phyloP scores from a whole-genome alignment of 2,329 filamentous ascomycete species.

The Penicillium sp. region DNA sequence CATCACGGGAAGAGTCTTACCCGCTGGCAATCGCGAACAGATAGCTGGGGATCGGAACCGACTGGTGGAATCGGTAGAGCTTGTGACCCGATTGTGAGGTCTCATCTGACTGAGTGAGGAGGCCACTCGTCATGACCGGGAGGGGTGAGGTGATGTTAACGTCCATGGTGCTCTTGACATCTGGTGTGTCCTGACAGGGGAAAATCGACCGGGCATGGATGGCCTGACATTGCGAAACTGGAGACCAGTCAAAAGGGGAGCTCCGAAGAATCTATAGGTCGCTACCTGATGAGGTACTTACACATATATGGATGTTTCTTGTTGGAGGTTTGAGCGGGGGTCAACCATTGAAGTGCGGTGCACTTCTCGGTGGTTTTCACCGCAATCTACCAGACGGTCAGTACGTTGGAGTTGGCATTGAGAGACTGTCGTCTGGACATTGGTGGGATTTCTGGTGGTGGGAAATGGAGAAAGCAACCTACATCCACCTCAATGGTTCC shows the following conservation, averaged over 20 bases:
- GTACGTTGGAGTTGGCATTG: neutral
- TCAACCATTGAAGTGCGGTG: constrained; percentile 93
- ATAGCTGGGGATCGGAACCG: constrained; percentile 90
- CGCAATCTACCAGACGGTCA: constrained; percentile 52
- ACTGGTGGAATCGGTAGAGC: constrained; percentile 83
- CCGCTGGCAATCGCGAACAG: constrained; percentile 83
- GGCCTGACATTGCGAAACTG: constrained; percentile 89
- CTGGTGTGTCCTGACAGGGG: constrained; percentile 95
- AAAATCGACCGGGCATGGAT: constrained; percentile 93
- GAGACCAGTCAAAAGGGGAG: neutral
- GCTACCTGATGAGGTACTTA: constrained; percentile 28
- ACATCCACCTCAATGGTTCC: constrained; percentile 51
- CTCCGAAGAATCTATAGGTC: neutral
- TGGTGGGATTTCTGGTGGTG: neutral
- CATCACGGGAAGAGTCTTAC: constrained; percentile 22
- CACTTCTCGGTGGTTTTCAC: constrained; percentile 83
- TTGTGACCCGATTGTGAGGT: constrained; percentile 56
- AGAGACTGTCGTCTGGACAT: neutral
- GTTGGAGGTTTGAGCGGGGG: constrained; percentile 88
- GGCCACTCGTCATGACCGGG: constrained; percentile 87
- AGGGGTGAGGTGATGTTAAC: constrained; percentile 85
- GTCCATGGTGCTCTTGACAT: constrained; percentile 91
- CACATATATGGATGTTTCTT: constrained; percentile 95
- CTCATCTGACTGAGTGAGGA: constrained; percentile 56
- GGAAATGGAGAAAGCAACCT: constrained; percentile 15